A percentile compares a stretch with the other conserved stretches of the same genome.
Evolutionary conservation across 352 stramenopile genomes (phyloP).

Genomic region (Globisporangium nagaii): DNA sequence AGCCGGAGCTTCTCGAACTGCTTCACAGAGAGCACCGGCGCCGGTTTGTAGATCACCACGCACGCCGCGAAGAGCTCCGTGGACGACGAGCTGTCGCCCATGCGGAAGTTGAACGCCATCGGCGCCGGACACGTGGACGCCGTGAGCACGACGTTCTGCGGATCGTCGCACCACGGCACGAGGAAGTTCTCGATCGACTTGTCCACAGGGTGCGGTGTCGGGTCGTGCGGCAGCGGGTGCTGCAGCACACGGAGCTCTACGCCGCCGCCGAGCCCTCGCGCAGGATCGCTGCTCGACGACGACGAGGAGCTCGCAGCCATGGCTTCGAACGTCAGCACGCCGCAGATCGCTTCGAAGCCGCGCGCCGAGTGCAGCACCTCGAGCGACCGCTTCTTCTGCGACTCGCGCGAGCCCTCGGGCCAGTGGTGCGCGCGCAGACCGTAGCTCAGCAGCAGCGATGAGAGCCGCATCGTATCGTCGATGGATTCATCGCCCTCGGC

Average conservation of each 20-base stretch:
- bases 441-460: slow-evolving; percentile 68
- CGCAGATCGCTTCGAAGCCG: slow-evolving; percentile 71
- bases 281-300: slow-evolving; percentile 9
- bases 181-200: slow-evolving; percentile 74
- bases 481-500: slow-evolving; percentile 51
- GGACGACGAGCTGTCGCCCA: slow-evolving; percentile 66
- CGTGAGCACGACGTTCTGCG: slow-evolving; percentile 34
- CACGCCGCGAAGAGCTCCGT: slow-evolving; percentile 74
- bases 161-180: slow-evolving; percentile 50
- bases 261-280: neutral
- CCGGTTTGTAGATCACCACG: slow-evolving; percentile 77
- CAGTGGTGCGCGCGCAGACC: slow-evolving; percentile 79
- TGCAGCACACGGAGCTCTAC: slow-evolving; percentile 45
- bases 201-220: slow-evolving; percentile 36
- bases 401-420: slow-evolving; percentile 43
- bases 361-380: slow-evolving; percentile 57
- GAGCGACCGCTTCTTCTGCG: slow-evolving; percentile 55
- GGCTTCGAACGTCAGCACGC: slow-evolving; percentile 74
- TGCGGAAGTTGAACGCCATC: slow-evolving; percentile 70
- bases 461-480: slow-evolving; percentile 68
- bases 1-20: slow-evolving; percentile 56
- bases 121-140: slow-evolving; percentile 42
- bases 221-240: slow-evolving; percentile 46
- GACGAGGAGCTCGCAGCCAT: slow-evolving; percentile 20
- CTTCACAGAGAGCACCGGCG: slow-evolving; percentile 46